Base-by-base conservation (phyloP, 1,284 basidiomycete species). In the Chalciporus sp. region DNA sequence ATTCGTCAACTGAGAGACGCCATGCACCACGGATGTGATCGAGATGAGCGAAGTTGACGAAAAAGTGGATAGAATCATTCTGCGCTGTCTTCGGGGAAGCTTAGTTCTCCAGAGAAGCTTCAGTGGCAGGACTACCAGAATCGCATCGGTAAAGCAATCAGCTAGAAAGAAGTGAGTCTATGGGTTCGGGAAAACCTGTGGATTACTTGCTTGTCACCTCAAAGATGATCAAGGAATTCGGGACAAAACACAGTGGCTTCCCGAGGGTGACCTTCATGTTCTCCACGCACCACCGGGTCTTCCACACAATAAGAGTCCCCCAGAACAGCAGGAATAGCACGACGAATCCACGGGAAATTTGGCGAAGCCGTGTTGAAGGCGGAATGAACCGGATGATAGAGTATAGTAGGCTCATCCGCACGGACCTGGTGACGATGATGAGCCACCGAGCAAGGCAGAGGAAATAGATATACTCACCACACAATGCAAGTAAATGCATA, bases 1-100 rank as follows among this genome's bases (percentile, higher is more conserved):
- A n/a, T n/a, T n/a, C n/a, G n/a, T n/a, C n/a, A n/a, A n/a, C n/a
- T n/a, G n/a, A n/a, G n/a, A n/a, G n/a, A n/a, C n/a, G n/a, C n/a
- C n/a, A n/a, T n/a, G n/a, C n/a, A n/a, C n/a, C n/a, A n/a, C n/a
- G n/a, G n/a, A n/a, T n/a, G n/a, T n/a, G n/a, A n/a, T n/a, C n/a
- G n/a, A 61, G 9, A 61, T 3, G 29, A 52, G 44, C 17, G 28
- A 44, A 46, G 50, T 61, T 6, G 43, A 7, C 0, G 54, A 20
- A 29, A 62, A 61, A 4, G 62, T 14, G n/a, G 39, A 60, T 4
- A 61, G 2, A 16, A 62, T 29, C 60, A 61, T 62, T 33, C 37
- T 43, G 28, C 42, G 42, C 16, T 62, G 60, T 28, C 52, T 37
- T 31, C 4, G 37, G 2, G 60, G 54, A 27, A 61, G 60, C 14